These are phyloP conservation scores for Entamoeba dispar DNA, from an alignment of 208 protist genomes.

Conservation along the genomic window DNA sequence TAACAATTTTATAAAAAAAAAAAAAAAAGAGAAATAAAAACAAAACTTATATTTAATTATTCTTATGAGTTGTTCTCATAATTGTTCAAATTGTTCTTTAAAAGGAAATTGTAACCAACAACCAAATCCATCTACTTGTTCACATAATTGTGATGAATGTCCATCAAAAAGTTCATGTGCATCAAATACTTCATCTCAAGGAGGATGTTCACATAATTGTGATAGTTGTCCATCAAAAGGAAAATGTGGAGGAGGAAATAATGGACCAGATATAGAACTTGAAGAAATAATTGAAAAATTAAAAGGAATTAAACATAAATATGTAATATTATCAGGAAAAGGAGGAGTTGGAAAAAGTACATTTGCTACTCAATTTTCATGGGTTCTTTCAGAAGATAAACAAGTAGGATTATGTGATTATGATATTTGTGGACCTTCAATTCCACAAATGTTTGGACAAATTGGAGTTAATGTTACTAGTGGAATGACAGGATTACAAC, in stretches of 20 bases:
- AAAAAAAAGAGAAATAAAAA: too few relatives aligned
- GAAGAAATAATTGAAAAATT: not conserved
- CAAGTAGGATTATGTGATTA: constrained; percentile 87
- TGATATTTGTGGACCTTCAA: constrained; percentile 93
- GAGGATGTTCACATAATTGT: not conserved
- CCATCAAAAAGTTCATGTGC: not conserved
- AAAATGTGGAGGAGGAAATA: not conserved
- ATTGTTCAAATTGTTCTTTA: not conserved
- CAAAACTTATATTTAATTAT: not conserved
- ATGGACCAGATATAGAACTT: not conserved
- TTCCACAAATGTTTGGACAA: constrained; percentile 82
- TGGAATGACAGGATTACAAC: not conserved
- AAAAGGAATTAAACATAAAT: constrained; percentile 48
- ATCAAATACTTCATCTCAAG: not conserved
- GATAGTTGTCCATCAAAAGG: not conserved
- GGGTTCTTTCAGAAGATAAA: constrained; percentile 41
- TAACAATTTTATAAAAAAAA: too few relatives aligned
- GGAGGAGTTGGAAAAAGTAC: constrained; percentile 88
- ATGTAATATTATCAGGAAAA: constrained; percentile 95
- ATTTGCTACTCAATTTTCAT: constrained; percentile 77
- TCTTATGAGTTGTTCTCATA: not conserved
- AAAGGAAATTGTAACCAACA: not conserved
- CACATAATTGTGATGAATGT: not conserved
- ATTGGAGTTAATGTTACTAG: constrained; percentile 25
- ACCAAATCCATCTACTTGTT: not conserved